Percentiles rank a stretch among this genome's conserved stretches.
These are phyloP conservation scores for Podospora comata DNA, from an alignment of 495 filamentous ascomycete species.

Conservation along the genomic window DNA sequence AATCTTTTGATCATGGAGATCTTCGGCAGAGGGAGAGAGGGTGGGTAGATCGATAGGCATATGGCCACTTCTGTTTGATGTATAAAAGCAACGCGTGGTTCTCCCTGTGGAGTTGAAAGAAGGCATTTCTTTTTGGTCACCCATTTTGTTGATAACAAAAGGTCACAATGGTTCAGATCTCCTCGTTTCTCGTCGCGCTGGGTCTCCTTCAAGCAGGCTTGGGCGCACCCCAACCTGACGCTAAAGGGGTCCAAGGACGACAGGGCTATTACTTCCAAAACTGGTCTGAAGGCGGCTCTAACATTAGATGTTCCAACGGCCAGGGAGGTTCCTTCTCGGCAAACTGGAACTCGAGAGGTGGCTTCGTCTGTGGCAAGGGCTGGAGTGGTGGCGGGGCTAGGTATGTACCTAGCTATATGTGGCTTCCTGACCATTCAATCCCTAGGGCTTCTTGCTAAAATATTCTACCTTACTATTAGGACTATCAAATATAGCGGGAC, in stretches of 20 bases:
- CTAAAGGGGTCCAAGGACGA: not conserved
- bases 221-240: not conserved
- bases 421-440: no score
- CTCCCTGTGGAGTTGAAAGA: not conserved
- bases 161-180: not conserved
- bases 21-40: not conserved
- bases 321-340: constrained; percentile 51
- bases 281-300: constrained; percentile 57
- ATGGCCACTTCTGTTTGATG: no score
- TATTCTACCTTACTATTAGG: constrained; percentile 25
- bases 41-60: no score
- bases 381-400: constrained; percentile 53
- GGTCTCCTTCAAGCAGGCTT: not conserved
- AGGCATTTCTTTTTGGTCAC: not conserved
- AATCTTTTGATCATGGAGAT: not conserved
- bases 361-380: constrained; percentile 62
- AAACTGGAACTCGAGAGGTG: constrained; percentile 50
- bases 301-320: constrained; percentile 55
- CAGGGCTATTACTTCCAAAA: constrained; percentile 58
- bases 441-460: no score
- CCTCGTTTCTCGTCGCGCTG: not conserved
- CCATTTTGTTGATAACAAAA: not conserved
- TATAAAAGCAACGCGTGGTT: not conserved
- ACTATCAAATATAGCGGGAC: constrained; percentile 53
- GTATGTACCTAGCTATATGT: constrained; percentile 24